Evolutionary conservation across 768 basidiomycete species (phyloP), one percentile per base, ranked within the genome.

Genomic region (Lyophyllum decastes): DNA sequence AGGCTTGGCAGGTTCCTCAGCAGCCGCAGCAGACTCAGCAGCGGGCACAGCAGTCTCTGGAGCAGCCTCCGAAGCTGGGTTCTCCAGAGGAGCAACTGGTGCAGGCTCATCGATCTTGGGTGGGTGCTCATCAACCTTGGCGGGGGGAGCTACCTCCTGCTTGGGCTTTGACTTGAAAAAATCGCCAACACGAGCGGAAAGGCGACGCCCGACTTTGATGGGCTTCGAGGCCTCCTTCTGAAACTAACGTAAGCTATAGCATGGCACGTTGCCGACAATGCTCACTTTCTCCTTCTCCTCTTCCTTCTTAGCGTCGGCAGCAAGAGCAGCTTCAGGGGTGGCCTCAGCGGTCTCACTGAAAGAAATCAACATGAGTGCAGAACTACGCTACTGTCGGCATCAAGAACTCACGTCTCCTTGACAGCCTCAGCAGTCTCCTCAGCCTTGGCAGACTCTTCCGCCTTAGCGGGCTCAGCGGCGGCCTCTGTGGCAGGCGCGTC

Each of bases 71-170:
- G 80, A 74, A 19, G 86, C 87, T 35, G 90, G 87, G 71, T 90
- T 83, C 78, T 93, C 92, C 62, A 95, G 79, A 57, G 94, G 93
- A 54, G 90, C 92, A 61, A 94, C 84, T 11, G 89, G 89, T 27
- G 82, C 66, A 49, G 90, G 91, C 76, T 91, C 86, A 49, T 93
- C 94, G 64, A 95, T 90, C 80, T 87, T 86, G 63, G 94, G 93
- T 38, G 94, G 92, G 71, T 92, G 81, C 78, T 94, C 91, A 61
- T 93, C 89, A 56, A 94, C 90, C 81, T 93, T 94, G 46, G 91
- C 80, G 55, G 92, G 85, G 6, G 86, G 69, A 11, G 80, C 68
- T 34, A 85, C 82, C 68, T 90, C 88, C 14, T 75, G 64, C 76
- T 85, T 90, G 69, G 80, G 76, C 78, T 82, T 90, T 54, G 81